These are phyloP conservation scores for Arachnomyces sp. DNA, from an alignment of 2,329 filamentous ascomycete species.

Conservation along the genomic window DNA sequence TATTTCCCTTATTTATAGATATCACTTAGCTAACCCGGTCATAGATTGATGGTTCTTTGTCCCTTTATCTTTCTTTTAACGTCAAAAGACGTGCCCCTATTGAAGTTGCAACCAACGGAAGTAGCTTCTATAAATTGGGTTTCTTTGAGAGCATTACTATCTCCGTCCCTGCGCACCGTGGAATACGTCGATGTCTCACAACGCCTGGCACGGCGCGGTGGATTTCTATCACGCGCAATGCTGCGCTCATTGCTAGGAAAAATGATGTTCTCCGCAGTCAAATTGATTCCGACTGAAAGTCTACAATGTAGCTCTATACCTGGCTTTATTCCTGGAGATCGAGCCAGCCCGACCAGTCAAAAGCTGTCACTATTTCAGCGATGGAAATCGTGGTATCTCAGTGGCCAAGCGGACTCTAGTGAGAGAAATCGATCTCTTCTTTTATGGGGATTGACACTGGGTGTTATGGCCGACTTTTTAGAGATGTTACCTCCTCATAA, in stretches of 20 bases:
- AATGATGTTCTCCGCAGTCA: constrained; percentile 62
- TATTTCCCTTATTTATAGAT: neutral
- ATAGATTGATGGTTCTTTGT: constrained; percentile 60
- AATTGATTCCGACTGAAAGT: constrained; percentile 54
- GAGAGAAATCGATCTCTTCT: constrained; percentile 44
- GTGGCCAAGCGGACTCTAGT: constrained; percentile 21
- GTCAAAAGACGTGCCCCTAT: constrained; percentile 46
- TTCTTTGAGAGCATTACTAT: constrained; percentile 54
- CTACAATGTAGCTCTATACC: constrained; percentile 49
- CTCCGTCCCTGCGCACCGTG: constrained; percentile 52
- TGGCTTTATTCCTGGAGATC: constrained; percentile 39
- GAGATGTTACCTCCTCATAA: constrained; percentile 59
- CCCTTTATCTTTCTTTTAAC: constrained; percentile 61
- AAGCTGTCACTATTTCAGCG: constrained; percentile 18
- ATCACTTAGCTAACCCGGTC: constrained; percentile 12
- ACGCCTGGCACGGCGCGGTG: constrained; percentile 50
- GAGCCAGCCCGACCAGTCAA: constrained; percentile 4
- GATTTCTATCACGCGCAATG: constrained; percentile 47
- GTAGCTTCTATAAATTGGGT: constrained; percentile 65
- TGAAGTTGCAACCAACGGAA: constrained; percentile 60
- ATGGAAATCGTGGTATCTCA: constrained; percentile 22
- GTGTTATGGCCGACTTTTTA: constrained; percentile 60
- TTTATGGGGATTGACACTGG: constrained; percentile 62
- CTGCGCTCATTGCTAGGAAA: constrained; percentile 52
- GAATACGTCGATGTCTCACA: constrained; percentile 59